phyloP scores from a whole-genome alignment of 2,329 filamentous ascomycete species.

The Diaporthe nobilis region DNA sequence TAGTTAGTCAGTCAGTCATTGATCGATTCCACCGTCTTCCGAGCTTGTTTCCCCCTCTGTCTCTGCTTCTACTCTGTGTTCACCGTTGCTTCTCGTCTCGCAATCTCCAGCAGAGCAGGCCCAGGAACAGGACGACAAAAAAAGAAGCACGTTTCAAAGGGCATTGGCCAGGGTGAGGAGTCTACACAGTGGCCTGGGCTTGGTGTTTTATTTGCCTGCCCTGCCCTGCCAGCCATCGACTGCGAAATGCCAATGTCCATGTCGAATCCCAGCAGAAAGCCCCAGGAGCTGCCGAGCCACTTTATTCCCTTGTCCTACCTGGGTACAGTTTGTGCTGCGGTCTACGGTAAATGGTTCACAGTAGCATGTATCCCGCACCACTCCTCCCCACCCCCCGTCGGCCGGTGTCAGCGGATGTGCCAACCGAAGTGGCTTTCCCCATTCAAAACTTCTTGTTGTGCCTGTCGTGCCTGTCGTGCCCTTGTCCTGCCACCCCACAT shows the following conservation, averaged over 20 bases:
- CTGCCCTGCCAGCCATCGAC: slow-evolving; percentile 21
- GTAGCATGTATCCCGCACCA: background rate
- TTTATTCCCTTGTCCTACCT: slow-evolving; percentile 19
- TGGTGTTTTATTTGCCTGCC: slow-evolving; percentile 23
- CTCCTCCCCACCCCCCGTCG: background rate
- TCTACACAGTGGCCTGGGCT: background rate
- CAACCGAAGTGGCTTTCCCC: slow-evolving; percentile 36
- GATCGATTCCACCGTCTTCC: slow-evolving; percentile 8
- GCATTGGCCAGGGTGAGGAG: slow-evolving; percentile 29
- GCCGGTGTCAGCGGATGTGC: slow-evolving; percentile 34
- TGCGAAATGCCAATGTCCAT: slow-evolving; percentile 21
- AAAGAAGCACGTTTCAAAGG: slow-evolving; percentile 32
- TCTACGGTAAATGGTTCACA: background rate
- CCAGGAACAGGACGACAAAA: slow-evolving; percentile 5
- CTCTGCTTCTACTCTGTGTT: background rate
- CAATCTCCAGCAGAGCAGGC: slow-evolving; percentile 7
- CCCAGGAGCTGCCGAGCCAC: slow-evolving; percentile 30
- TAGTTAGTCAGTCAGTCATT: background rate
- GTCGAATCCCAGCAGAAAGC: slow-evolving; percentile 11
- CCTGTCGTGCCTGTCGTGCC: slow-evolving; percentile 31
- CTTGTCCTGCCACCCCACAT: slow-evolving; percentile 32
- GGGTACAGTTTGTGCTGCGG: background rate
- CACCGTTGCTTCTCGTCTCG: background rate
- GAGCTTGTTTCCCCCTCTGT: background rate
- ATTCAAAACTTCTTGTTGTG: slow-evolving; percentile 27